Percentiles rank a stretch among this genome's conserved stretches.
Conservation (phyloP, 768 basidiomycete species). For the Rhodotorula paludigena region DNA sequence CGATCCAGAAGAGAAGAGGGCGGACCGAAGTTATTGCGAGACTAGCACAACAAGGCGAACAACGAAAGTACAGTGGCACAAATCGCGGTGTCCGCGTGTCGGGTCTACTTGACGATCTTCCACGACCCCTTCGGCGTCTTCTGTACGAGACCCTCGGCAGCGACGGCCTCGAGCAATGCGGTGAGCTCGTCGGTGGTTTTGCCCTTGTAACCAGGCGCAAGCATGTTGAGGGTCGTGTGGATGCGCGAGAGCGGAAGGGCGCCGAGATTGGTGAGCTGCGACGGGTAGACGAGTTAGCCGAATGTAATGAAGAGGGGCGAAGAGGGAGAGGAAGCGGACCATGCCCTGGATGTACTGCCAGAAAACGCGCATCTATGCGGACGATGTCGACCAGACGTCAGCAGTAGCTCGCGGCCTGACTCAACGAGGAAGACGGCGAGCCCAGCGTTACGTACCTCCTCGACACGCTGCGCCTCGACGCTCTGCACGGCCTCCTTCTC, state of each 20-base stretch:
- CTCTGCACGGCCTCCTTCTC: conserved; percentile 41
- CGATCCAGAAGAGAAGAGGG: too few species aligned
- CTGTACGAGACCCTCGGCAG: conserved; percentile 66
- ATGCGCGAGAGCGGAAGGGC: conserved; percentile 72
- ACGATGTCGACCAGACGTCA: conserved; percentile 53
- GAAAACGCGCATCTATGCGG: conserved; percentile 76
- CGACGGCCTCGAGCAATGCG: conserved; percentile 73
- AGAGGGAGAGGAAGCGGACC: conserved; percentile 7
- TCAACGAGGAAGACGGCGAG: neutral
- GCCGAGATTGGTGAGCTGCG: conserved; percentile 71
- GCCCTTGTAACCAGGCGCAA: conserved; percentile 71
- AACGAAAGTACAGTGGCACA: too few species aligned
- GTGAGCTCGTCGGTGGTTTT: conserved; percentile 71
- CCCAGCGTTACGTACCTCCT: neutral
- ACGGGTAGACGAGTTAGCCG: neutral
- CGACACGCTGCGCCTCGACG: conserved; percentile 28
- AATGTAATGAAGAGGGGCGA: too few species aligned
- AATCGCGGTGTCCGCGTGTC: too few species aligned
- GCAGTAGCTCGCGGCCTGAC: neutral
- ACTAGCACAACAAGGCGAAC: neutral
- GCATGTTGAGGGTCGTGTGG: conserved; percentile 71
- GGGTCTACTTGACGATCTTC: conserved; percentile 37
- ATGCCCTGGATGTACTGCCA: conserved; percentile 80
- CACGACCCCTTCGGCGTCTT: conserved; percentile 21
- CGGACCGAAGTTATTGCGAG: too few species aligned